Evolutionary conservation across 73 alveolate species (phyloP).

Genomic region (Diophrys appendiculata): DNA sequence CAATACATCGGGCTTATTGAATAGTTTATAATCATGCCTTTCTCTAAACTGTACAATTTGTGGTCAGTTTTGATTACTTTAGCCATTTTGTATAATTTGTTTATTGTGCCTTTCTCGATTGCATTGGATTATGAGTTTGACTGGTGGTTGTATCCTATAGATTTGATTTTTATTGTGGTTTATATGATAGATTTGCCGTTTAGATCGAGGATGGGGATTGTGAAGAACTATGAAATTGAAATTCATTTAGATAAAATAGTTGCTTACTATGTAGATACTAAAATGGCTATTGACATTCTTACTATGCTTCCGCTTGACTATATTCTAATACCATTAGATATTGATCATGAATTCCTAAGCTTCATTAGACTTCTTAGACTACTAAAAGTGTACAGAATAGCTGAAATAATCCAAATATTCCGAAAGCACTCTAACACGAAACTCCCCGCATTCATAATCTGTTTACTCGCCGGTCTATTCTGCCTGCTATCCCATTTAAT

Average conservation of each 20-base stretch:
- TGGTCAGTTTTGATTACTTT: conserved; percentile 22
- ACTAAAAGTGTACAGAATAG: conserved; percentile 35
- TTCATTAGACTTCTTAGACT: conserved; percentile 34
- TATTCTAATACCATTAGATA: conserved; percentile 21
- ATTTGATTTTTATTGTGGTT: conserved; percentile 17
- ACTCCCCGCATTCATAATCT: conserved; percentile 23
- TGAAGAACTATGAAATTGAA: conserved; percentile 24
- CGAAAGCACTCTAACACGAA: conserved; percentile 30
- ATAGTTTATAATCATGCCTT: conserved; percentile 49
- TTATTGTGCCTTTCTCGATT: conserved; percentile 58
- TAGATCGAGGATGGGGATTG: conserved; percentile 32
- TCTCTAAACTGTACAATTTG: conserved; percentile 19
- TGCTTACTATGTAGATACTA: conserved; percentile 14
- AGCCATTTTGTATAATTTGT: conserved; percentile 23
- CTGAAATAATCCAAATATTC: conserved; percentile 18
- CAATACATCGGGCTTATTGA: conserved; percentile 15
- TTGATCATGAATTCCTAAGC: background rate
- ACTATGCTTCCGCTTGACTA: conserved; percentile 66
- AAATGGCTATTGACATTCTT: conserved; percentile 34
- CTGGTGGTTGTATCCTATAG: conserved; percentile 14
- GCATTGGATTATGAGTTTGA: conserved; percentile 40
- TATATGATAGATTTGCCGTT: conserved; percentile 27
- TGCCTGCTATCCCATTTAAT: conserved; percentile 34
- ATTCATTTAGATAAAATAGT: conserved; percentile 2
- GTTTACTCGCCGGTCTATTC: conserved; percentile 12